phyloP scores from a whole-genome alignment of 441 rosid species.

The Populus tomentosa region DNA sequence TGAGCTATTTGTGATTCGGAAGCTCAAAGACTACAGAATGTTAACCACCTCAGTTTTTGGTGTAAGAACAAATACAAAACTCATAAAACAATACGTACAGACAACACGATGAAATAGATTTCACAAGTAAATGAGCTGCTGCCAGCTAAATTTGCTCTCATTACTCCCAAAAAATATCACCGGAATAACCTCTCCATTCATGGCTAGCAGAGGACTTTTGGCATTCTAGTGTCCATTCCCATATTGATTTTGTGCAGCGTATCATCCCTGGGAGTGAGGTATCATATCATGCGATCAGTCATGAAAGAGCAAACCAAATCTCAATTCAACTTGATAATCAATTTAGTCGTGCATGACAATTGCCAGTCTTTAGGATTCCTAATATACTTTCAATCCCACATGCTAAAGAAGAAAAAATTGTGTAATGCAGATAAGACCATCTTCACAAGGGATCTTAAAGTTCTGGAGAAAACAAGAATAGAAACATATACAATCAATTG shows the following conservation, averaged over 20 bases:
- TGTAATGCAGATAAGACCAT: not conserved
- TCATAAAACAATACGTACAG: not conserved
- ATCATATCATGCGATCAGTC: not conserved
- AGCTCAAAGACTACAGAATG: not conserved
- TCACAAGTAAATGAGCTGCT: not conserved
- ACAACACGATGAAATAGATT: not conserved
- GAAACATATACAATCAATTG: not conserved
- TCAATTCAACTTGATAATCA: not conserved
- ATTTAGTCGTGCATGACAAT: not conserved
- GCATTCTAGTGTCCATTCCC: not conserved
- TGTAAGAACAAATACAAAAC: not conserved
- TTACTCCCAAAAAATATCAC: not conserved
- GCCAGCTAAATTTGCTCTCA: not conserved
- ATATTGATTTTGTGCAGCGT: not conserved
- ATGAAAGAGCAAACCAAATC: not conserved
- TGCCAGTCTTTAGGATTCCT: no score
- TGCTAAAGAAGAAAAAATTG: no score
- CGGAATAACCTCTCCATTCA: not conserved
- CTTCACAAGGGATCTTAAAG: not conserved
- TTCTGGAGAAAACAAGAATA: not conserved
- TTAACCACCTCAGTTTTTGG: not conserved
- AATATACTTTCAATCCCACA: no score
- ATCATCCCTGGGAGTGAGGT: not conserved
- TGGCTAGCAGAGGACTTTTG: not conserved
- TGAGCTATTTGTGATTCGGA: not conserved